Evolutionary conservation across 176 grass and related monocot species (phyloP).

Genomic region (Panicum miliaceum): DNA sequence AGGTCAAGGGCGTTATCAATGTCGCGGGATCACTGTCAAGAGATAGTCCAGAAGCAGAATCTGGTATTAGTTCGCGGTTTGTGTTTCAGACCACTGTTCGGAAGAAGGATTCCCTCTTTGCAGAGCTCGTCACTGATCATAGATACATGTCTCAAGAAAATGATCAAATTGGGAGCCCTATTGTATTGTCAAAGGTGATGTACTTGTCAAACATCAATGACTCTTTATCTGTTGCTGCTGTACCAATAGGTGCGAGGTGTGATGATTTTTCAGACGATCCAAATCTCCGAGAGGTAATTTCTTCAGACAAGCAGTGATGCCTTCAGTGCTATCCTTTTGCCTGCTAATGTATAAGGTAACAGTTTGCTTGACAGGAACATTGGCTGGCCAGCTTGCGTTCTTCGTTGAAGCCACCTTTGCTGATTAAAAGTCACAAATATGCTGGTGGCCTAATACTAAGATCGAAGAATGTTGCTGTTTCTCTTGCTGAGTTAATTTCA

Average conservation of each 20-base stretch:
- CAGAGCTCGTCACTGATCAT: conserved; percentile 59
- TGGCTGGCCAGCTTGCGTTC: conserved; percentile 50
- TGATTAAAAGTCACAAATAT: conserved; percentile 55
- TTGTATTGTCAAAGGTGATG: conserved; percentile 79
- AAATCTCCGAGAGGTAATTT: conserved; percentile 64
- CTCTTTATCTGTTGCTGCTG: conserved; percentile 55
- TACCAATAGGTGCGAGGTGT: conserved; percentile 74
- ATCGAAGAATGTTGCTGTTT: conserved; percentile 58
- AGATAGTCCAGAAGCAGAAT: conserved; percentile 51
- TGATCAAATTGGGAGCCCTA: conserved; percentile 62
- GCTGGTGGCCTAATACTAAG: conserved; percentile 66
- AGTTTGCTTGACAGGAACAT: conserved; percentile 73
- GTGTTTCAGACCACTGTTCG: conserved; percentile 69
- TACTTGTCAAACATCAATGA: conserved; percentile 65
- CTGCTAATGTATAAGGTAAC: conserved; percentile 56
- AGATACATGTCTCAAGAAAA: conserved; percentile 48
- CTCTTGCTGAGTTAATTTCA: conserved; percentile 63
- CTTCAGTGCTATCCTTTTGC: conserved; percentile 21
- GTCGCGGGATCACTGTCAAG: conserved; percentile 38
- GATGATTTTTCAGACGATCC: conserved; percentile 64
- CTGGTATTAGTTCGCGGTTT: conserved; percentile 63
- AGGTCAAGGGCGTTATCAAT: conserved; percentile 69
- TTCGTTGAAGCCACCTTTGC: conserved; percentile 66
- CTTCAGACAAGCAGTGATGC: conserved; percentile 20
- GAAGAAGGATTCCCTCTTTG: conserved; percentile 71